Evolutionary conservation across 352 stramenopile species (phyloP), one percentile per base, ranked within the genome.

Genomic region (Phytopythium helicoides): DNA sequence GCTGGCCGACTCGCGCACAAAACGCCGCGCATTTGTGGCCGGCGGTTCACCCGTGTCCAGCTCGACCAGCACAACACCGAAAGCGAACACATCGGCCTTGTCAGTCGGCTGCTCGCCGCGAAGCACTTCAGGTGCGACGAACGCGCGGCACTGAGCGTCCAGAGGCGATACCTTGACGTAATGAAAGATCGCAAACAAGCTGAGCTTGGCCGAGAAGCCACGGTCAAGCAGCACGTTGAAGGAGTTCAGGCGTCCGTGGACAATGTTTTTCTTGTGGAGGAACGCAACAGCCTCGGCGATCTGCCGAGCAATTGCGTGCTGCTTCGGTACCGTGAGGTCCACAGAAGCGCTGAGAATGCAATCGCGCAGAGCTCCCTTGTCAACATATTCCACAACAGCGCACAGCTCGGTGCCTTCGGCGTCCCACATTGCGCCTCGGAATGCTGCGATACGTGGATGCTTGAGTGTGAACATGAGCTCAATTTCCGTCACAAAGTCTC

Each of bases 401-500:
- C 81, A 87, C 21, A 91, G 62, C 52, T 91, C 81, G 14, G 78
- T 76, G 39, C 73, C 78, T 47, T 81, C 73, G 12, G 71, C 68
- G 59, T 91, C 76, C 81, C 78, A 91, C 64, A 91, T 83, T 14
- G 81, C 76, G 9, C 81, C 81, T 22, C 67, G 67, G 56, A 92
- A 92, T n/a, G 68, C 67, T 21, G 81, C 74, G 49, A 92, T 87
- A 3, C 74, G 72, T 21, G 78, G 61, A 42, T 92, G 76, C 38
- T 84, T 71, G 23, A 89, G 71, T 50, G 75, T 66, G 31, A 81
- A 73, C 67, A 91, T 91, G 39, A 86, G 70, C 67, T 88, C 78
- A 35, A 91, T 86, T 55, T 91, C 81, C n/a, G 81, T 86, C 25
- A 91, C 76, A 52, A 88, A 89, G 59, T 87, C 81, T 25, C 76